A percentile compares a stretch with the other conserved stretches of the same genome.
phyloP scores from a whole-genome alignment of 352 stramenopile species.

The Globisporangium paddicum region DNA sequence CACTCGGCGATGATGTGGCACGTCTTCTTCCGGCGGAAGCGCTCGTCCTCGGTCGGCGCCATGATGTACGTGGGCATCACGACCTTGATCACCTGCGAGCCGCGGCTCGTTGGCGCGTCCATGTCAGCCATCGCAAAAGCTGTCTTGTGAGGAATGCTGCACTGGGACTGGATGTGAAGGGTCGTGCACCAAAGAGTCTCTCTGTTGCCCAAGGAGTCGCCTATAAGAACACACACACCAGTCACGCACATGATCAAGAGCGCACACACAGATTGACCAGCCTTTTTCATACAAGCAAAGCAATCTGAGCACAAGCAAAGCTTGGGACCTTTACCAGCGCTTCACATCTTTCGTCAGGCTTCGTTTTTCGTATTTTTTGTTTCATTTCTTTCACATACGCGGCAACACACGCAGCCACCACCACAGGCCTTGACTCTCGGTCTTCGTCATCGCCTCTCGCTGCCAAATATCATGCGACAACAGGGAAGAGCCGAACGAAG shows the following conservation, averaged over 20 bases:
- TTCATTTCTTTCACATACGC: conserved; percentile 11
- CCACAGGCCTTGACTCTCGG: not conserved
- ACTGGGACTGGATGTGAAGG: not conserved
- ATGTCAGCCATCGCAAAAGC: conserved; percentile 51
- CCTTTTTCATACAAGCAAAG: too few species aligned
- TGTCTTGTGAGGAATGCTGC: not conserved
- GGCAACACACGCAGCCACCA: not conserved
- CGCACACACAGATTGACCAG: too few species aligned
- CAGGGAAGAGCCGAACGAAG: not conserved
- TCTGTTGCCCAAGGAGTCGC: not conserved
- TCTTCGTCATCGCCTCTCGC: not conserved
- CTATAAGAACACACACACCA: not conserved
- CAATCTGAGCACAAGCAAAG: too few species aligned
- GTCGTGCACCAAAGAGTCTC: not conserved
- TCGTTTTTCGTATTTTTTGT: conserved; percentile 4
- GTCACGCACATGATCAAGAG: too few species aligned
- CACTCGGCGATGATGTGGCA: conserved; percentile 69
- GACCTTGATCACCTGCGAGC: conserved; percentile 71
- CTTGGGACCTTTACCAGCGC: too few species aligned
- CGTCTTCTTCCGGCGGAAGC: conserved; percentile 70
- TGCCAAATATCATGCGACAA: conserved; percentile 7
- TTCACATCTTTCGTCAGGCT: not conserved
- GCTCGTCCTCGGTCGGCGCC: conserved; percentile 71
- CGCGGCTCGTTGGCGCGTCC: conserved; percentile 31
- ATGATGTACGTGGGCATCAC: conserved; percentile 85